Evolutionary conservation across 2,329 filamentous ascomycete species (phyloP).

Genomic region (Sarocladium oryzae): DNA sequence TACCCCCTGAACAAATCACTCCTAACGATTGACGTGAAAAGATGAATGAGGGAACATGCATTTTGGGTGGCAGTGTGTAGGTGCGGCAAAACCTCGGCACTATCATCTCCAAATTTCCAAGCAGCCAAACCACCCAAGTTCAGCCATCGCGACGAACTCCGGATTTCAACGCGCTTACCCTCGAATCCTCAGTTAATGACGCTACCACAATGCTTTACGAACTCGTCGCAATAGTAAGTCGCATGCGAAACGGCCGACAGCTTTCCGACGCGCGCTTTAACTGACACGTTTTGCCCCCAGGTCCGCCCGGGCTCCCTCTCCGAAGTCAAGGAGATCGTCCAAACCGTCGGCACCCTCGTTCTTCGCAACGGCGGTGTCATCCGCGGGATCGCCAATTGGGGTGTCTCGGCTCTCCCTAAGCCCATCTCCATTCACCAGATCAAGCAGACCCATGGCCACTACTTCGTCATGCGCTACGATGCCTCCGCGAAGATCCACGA

Average conservation of each 20-base stretch:
- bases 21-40: too few species aligned
- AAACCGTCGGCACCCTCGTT: constrained; percentile 74
- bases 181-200: constrained; percentile 18
- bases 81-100: constrained; percentile 5
- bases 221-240: constrained; percentile 83
- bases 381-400: constrained; percentile 93
- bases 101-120: constrained; percentile 11
- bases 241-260: not conserved
- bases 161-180: not conserved
- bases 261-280: not conserved
- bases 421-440: constrained; percentile 75
- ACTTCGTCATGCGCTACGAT: constrained; percentile 98
- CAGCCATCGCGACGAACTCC: not conserved
- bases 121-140: constrained; percentile 6
- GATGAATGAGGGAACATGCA: too few species aligned
- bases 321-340: constrained; percentile 97
- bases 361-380: constrained; percentile 82
- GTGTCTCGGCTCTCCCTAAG: constrained; percentile 78
- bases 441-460: constrained; percentile 79
- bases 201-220: constrained; percentile 81
- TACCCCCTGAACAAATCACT: too few species aligned
- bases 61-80: too few species aligned
- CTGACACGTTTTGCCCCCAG: constrained; percentile 39
- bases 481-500: constrained; percentile 66
- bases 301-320: constrained; percentile 83